Base-by-base conservation (phyloP, 352 stramenopile genomes). In the Phytophthora pluvialis region DNA sequence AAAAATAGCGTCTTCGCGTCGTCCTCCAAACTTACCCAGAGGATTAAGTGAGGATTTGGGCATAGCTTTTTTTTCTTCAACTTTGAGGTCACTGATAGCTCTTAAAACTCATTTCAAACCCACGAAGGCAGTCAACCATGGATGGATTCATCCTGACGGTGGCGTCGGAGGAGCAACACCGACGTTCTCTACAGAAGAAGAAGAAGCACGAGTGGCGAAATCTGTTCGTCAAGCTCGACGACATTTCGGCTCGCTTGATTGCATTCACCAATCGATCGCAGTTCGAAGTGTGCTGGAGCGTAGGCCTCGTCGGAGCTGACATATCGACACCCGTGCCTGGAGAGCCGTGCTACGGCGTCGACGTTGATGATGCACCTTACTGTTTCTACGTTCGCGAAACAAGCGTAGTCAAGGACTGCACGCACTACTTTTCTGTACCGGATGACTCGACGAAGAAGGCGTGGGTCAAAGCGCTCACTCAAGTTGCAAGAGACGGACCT, bases 311-410 rank as follows among this genome's bases (percentile, higher is more conserved):
- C 3, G 73, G 73, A 21, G 68, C 81, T 9, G 83, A 92, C 53
- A 70, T 92, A 5, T 73, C 73, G 26, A 89, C 78, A n/a, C 79
- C 81, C 0, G 56, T 88, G 3, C 79, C 83, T 7, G 81, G 73
- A 3, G 77, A 90, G 12, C 70, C 70, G 9, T 89, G 74, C 44
- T 70, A 84, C 46, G 68, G 67, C 9, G 64, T 85, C 28, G 72
- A 79, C 15, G 56, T 88, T 4, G 79, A 86, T 38, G 64, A 86
- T 31, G 76, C 72, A 9, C 60, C 78, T 3, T 81, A 78, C 50
- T 91, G 83, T 53, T 88, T 91, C 43, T 88, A 88, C 29, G 76
- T 80, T 9, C 79, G 79, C 18, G 66, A 77, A 63, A 80, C 72
- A 5, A 78, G 60, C 13, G 72, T 51, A 3, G 58, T 55, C 18